Evolutionary conservation across 2,329 filamentous ascomycete genomes (phyloP).

Genomic region (Parastagonospora nodorum): DNA sequence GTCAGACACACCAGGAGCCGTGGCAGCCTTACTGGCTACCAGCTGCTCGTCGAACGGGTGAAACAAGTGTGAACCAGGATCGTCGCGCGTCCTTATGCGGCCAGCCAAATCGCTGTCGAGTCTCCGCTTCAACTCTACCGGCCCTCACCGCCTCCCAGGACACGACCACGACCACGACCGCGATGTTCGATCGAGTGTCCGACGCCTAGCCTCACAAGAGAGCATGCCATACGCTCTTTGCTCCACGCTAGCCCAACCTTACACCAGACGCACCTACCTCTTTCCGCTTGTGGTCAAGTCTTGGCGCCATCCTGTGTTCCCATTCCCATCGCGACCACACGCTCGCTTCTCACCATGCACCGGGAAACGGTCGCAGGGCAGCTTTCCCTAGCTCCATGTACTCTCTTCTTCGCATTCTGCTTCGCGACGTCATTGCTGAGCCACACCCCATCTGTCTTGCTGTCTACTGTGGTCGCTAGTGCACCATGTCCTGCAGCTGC

Average conservation of each 20-base stretch:
- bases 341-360: constrained; percentile 14
- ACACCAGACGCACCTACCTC: not conserved
- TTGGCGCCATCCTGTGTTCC: constrained; percentile 3
- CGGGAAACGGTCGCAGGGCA: constrained; percentile 25
- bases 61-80: constrained; percentile 29
- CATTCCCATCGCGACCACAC: constrained; percentile 4
- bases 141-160: constrained; percentile 2
- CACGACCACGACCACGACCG: not conserved
- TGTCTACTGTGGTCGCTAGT: constrained; percentile 13
- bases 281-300: not conserved
- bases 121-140: not conserved
- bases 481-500: constrained; percentile 28
- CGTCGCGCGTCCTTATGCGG: constrained; percentile 16
- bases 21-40: constrained; percentile 3
- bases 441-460: constrained; percentile 8
- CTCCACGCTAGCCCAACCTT: not conserved
- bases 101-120: not conserved
- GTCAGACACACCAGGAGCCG: constrained; percentile 8
- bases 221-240: not conserved
- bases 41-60: constrained; percentile 7
- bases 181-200: not conserved
- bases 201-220: not conserved
- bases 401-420: constrained; percentile 9
- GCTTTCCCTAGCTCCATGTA: constrained; percentile 18
- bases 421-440: constrained; percentile 19